phyloP scores from a whole-genome alignment of 768 basidiomycete genomes.

The Russula griseocarnosa region DNA sequence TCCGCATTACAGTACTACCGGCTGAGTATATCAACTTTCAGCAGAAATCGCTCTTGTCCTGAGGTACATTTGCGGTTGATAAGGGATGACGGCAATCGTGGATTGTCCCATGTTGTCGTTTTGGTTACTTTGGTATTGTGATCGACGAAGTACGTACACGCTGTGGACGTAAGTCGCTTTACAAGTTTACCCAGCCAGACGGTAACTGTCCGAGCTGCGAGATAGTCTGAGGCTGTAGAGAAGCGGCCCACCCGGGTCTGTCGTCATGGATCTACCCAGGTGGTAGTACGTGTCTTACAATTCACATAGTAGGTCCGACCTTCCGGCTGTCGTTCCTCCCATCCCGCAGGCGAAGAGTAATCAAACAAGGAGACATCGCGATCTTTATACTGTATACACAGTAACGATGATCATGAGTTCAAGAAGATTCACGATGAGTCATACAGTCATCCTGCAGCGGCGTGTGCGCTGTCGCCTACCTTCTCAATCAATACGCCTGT shows the following conservation, averaged over 20 bases:
- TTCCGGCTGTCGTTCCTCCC: constrained; percentile 98
- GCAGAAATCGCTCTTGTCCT: constrained; percentile 99
- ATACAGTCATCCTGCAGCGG: no score
- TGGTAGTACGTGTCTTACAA: constrained; percentile 40
- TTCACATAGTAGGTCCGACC: constrained; percentile 99
- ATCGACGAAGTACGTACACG: constrained; percentile 98
- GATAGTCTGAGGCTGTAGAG: constrained; percentile 48
- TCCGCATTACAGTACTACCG: constrained; percentile 96
- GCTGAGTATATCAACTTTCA: constrained; percentile 99
- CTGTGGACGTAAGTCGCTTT: constrained; percentile 97
- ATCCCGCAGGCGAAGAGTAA: constrained; percentile 95
- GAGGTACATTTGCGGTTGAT: constrained; percentile 95
- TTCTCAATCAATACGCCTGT: no score
- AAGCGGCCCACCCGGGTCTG: no score
- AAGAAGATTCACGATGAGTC: no score
- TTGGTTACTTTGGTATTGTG: constrained; percentile 99
- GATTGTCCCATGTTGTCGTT: constrained; percentile 99
- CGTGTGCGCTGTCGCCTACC: no score
- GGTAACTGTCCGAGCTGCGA: constrained; percentile 95
- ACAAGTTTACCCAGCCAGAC: constrained; percentile 98
- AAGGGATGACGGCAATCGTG: constrained; percentile 86
- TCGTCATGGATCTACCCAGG: no score
- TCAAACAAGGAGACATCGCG: no score
- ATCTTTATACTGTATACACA: no score
- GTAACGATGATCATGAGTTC: no score